Evolutionary conservation across 2,329 filamentous ascomycete genomes (phyloP).

Genomic region (Alternaria postmessia): DNA sequence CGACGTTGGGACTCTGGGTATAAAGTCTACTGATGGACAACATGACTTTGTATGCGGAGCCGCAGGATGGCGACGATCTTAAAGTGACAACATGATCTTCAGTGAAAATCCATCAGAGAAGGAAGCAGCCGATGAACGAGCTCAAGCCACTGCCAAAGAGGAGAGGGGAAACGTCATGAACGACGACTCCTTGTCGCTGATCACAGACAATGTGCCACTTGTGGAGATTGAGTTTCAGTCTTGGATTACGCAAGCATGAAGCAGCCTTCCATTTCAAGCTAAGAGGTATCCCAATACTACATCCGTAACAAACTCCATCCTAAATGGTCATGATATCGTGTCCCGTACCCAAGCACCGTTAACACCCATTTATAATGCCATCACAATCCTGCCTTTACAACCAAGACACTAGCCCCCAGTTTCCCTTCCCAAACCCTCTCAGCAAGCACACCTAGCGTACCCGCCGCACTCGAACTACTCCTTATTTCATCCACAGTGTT

Average conservation of each 20-base stretch:
- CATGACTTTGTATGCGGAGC: not conserved
- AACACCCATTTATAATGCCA: not conserved
- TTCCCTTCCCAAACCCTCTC: conserved; percentile 66
- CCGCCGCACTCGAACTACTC: conserved; percentile 41
- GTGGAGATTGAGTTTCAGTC: not conserved
- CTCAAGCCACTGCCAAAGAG: not conserved
- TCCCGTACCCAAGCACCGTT: not conserved
- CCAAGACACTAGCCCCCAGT: conserved; percentile 72
- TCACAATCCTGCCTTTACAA: conserved; percentile 67
- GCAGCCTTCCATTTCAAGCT: not conserved
- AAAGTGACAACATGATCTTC: not conserved
- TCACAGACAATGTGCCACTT: conserved; percentile 6
- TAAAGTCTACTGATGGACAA: not conserved
- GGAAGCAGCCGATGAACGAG: not conserved
- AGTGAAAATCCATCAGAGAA: not conserved
- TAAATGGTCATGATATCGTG: not conserved
- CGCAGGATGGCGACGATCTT: not conserved
- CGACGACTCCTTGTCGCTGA: conserved; percentile 8
- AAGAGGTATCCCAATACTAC: not conserved
- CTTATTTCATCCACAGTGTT: conserved; percentile 52
- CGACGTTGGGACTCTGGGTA: not conserved
- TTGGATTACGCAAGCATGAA: conserved; percentile 7
- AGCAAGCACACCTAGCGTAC: conserved; percentile 67
- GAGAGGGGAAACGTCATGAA: not conserved
- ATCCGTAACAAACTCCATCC: not conserved